Conservation (phyloP, 2,329 filamentous ascomycete genomes). For the Eutypella sp. region DNA sequence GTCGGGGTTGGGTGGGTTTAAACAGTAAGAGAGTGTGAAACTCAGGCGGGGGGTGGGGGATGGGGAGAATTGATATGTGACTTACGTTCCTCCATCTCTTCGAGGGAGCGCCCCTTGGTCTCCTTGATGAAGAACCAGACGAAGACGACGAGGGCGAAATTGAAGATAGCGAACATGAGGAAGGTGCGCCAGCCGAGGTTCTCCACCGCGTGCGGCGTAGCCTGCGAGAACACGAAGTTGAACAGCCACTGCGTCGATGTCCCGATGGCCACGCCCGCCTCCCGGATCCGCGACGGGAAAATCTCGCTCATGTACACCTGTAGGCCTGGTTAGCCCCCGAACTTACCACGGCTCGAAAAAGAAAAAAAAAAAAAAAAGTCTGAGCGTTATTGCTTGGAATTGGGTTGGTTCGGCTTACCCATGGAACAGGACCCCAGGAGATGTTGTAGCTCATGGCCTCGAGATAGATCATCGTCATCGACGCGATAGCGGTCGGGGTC, state of each 20-base stretch:
- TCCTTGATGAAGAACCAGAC: constrained; percentile 1
- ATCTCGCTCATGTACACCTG: constrained; percentile 24
- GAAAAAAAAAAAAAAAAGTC: constrained; percentile 8
- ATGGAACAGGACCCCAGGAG: constrained; percentile 45
- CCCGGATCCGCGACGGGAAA: constrained; percentile 44
- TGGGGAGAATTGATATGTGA: no score
- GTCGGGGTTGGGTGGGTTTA: no score
- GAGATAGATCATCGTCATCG: constrained; percentile 49
- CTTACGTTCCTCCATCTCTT: neutral
- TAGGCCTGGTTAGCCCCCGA: no score
- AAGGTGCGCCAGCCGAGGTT: constrained; percentile 43
- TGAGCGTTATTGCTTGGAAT: constrained; percentile 21
- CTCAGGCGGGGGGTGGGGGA: no score
- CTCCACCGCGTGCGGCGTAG: constrained; percentile 45
- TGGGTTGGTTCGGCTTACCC: constrained; percentile 34
- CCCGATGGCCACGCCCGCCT: constrained; percentile 39
- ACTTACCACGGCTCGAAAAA: no score
- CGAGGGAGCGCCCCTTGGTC: neutral
- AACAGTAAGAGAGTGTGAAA: no score
- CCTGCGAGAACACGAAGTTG: constrained; percentile 44
- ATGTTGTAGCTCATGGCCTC: constrained; percentile 49
- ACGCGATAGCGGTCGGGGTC: constrained; percentile 40
- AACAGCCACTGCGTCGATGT: constrained; percentile 44
- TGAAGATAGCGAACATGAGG: constrained; percentile 28
- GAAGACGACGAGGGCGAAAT: neutral